Conservation (phyloP, 2,329 filamentous ascomycete genomes). For the Monilinia polystroma region DNA sequence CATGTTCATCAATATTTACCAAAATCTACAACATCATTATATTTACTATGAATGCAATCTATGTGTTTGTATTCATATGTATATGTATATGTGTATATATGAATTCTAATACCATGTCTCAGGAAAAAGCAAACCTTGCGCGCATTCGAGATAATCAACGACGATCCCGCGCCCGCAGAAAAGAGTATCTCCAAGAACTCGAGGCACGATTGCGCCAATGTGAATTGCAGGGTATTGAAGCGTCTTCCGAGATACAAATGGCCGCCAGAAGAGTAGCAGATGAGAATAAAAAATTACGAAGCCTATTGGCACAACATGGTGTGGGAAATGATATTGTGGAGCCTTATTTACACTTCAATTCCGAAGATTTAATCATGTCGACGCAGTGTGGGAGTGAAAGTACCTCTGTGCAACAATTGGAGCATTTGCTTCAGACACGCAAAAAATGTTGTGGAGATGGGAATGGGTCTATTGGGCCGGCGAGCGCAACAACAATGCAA, state of each 20-base stretch:
- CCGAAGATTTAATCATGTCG: constrained; percentile 24
- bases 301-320: constrained; percentile 57
- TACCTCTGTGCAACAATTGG: constrained; percentile 33
- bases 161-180: constrained; percentile 69
- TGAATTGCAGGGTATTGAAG: constrained; percentile 65
- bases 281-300: constrained; percentile 65
- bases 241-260: constrained; percentile 68
- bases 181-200: constrained; percentile 70
- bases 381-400: constrained; percentile 26
- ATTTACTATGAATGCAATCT: too few species aligned
- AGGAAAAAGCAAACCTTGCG: constrained; percentile 44
- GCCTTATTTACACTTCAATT: constrained; percentile 29
- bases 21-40: not conserved
- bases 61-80: too few species aligned
- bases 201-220: constrained; percentile 63
- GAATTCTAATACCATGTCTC: constrained; percentile 15
- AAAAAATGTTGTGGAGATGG: constrained; percentile 32
- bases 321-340: constrained; percentile 55
- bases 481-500: constrained; percentile 11
- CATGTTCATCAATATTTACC: not conserved
- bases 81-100: not conserved
- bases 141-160: constrained; percentile 76
- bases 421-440: constrained; percentile 34
- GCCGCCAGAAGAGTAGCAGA: constrained; percentile 67
- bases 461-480: constrained; percentile 24